phyloP scores from a whole-genome alignment of 108 stramenopile species.

The Phaeodactylum tricornutum region DNA sequence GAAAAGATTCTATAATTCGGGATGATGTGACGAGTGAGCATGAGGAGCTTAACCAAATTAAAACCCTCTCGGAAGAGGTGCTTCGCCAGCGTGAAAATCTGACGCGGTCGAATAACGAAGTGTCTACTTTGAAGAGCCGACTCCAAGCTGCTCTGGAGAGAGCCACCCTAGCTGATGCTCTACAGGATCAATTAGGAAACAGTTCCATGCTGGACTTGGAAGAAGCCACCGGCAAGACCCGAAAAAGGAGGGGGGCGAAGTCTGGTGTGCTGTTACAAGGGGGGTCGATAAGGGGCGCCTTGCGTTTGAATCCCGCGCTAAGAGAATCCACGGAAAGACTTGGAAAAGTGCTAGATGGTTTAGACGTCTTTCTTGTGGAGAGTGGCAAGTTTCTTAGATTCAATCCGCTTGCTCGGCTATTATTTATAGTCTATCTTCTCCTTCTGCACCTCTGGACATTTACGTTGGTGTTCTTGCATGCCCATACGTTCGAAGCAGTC shows the following conservation, averaged over 20 bases:
- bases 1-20: too few species aligned
- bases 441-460: conserved; percentile 78
- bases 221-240: conserved; percentile 19
- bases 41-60: conserved; percentile 42
- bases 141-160: conserved; percentile 44
- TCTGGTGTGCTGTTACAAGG: conserved; percentile 2
- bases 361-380: conserved; percentile 57
- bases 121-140: conserved; percentile 52
- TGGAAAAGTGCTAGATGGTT: conserved; percentile 53
- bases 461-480: conserved; percentile 70
- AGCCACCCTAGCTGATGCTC: conserved; percentile 48
- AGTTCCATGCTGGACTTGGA: too few species aligned
- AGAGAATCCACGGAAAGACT: conserved; percentile 53
- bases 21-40: conserved; percentile 14
- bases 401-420: conserved; percentile 61
- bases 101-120: conserved; percentile 33
- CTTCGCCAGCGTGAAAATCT: conserved; percentile 55
- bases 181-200: too few species aligned
- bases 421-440: conserved; percentile 63
- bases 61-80: conserved; percentile 58
- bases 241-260: conserved; percentile 5
- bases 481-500: conserved; percentile 56
- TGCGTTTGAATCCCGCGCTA: conserved; percentile 48
- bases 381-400: conserved; percentile 56
- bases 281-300: conserved; percentile 55